phyloP scores from a whole-genome alignment of 2,329 filamentous ascomycete genomes.

The Ceratocystis albifundus region DNA sequence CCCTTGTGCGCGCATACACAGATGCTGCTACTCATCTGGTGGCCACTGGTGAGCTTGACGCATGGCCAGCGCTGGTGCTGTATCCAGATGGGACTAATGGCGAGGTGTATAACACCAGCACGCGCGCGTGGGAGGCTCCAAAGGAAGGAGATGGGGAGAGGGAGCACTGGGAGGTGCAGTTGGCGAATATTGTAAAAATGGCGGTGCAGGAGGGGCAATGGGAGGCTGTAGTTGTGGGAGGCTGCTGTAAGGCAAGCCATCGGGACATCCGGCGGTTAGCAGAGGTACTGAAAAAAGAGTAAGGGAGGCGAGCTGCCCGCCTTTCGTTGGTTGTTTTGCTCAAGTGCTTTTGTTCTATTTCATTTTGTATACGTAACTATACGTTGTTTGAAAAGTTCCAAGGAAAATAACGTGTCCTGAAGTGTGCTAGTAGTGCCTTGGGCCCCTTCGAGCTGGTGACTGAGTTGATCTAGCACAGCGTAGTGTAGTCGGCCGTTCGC shows the following conservation, averaged over 20 bases:
- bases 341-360: too few species aligned
- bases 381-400: too few species aligned
- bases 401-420: too few species aligned
- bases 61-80: constrained; percentile 46
- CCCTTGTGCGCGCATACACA: constrained; percentile 45
- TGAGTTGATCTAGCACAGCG: too few species aligned
- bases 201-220: constrained; percentile 34
- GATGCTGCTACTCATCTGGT: constrained; percentile 35
- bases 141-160: constrained; percentile 23
- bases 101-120: constrained; percentile 53
- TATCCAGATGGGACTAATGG: constrained; percentile 61
- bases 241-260: constrained; percentile 41
- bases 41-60: constrained; percentile 28
- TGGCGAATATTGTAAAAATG: constrained; percentile 34
- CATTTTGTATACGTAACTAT: too few species aligned
- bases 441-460: too few species aligned
- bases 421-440: too few species aligned
- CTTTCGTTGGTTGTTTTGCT: too few species aligned
- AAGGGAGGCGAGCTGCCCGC: neutral
- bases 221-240: constrained; percentile 40
- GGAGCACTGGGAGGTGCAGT: constrained; percentile 37
- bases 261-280: constrained; percentile 28
- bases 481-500: too few species aligned
- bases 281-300: neutral
- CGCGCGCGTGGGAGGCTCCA: constrained; percentile 45